Conservation (phyloP, 805 yeast species). For the Blastobotrys muscicola region DNA sequence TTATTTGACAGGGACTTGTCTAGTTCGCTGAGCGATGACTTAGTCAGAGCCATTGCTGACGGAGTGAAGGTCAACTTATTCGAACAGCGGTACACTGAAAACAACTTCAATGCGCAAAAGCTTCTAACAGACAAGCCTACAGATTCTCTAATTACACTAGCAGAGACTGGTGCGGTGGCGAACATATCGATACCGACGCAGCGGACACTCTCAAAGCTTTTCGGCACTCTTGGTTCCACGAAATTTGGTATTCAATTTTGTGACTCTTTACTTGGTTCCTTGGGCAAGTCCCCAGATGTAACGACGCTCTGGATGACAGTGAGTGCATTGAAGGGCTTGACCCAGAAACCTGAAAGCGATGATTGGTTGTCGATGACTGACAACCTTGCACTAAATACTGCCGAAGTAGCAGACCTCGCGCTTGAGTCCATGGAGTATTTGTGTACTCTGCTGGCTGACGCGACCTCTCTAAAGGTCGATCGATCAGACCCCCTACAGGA, state of each 20-base stretch:
- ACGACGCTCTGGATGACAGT: constrained; percentile 3
- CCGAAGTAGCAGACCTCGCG: background rate
- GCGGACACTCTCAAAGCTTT: background rate
- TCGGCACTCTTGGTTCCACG: background rate
- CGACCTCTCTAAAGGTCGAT: too few species aligned
- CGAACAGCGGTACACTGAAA: too few species aligned
- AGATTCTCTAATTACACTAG: background rate
- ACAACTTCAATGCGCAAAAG: background rate
- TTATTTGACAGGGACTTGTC: constrained; percentile 4
- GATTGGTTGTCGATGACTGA: constrained; percentile 3
- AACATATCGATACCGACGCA: constrained; percentile 1
- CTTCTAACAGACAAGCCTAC: background rate
- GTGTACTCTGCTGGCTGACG: too few species aligned
- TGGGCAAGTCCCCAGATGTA: background rate
- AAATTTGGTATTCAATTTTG: background rate
- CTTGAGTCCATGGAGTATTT: background rate
- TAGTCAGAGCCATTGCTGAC: background rate
- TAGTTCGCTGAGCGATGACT: constrained; percentile 2
- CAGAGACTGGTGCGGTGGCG: background rate
- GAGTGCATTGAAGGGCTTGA: constrained; percentile 1
- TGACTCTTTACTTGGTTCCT: background rate
- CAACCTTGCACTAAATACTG: background rate
- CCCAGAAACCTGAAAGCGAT: constrained; percentile 1
- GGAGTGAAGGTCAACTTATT: background rate
- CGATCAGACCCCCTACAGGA: background rate